A percentile compares a stretch with the other conserved stretches of the same genome.
phyloP scores from a whole-genome alignment of 2,329 filamentous ascomycete species.

The Zymoseptoria tritici region DNA sequence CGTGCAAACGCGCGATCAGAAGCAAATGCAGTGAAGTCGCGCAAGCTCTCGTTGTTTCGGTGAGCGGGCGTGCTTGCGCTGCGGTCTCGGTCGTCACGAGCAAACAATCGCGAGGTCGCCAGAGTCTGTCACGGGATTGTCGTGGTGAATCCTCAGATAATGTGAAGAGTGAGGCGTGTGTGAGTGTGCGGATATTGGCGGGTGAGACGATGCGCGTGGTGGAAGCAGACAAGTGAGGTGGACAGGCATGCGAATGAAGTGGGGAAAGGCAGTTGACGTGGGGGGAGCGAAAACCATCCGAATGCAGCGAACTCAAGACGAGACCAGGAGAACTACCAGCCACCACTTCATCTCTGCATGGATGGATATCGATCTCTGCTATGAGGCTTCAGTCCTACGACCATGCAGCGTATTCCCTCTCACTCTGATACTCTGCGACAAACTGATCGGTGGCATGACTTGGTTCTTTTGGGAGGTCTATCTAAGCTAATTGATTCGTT shows the following conservation, averaged over 20 bases:
- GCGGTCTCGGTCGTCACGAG: neutral
- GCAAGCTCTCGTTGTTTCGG: neutral
- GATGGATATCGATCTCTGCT: neutral
- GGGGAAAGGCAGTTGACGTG: neutral
- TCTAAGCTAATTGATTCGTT: constrained; percentile 14
- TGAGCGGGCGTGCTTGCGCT: neutral
- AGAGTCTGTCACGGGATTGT: neutral
- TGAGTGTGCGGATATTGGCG: neutral
- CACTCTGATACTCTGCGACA: neutral
- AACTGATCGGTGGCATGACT: neutral
- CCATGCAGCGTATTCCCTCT: neutral
- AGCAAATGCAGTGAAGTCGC: neutral
- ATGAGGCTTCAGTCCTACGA: no score
- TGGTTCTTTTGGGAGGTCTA: constrained; percentile 10
- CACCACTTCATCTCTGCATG: neutral
- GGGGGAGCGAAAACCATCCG: neutral
- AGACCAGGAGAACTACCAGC: neutral
- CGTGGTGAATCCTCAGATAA: neutral
- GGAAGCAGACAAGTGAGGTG: neutral
- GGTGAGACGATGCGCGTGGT: neutral
- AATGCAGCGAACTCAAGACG: neutral
- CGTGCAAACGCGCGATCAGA: neutral
- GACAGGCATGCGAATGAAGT: neutral
- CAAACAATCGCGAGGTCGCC: neutral
- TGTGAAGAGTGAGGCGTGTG: neutral